These are phyloP conservation scores for Mucor saturninus DNA, from an alignment of 371 early-diverging fungal species.

Conservation along the genomic window DNA sequence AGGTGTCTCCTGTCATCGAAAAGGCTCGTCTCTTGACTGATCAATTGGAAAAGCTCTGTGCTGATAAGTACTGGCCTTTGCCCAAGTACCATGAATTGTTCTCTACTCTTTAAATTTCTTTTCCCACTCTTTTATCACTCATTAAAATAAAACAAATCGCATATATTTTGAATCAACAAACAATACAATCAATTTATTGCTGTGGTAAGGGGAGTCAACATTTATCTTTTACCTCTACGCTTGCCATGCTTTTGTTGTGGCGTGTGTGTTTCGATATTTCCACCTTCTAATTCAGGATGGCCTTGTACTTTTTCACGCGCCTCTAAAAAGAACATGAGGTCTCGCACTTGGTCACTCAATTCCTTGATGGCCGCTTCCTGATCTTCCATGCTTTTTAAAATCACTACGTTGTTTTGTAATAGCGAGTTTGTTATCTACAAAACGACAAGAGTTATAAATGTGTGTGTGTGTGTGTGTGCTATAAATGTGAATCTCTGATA, in stretches of 20 bases:
- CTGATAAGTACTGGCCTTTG: constrained; percentile 93
- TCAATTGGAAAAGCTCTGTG: constrained; percentile 76
- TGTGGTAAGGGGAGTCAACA: background rate
- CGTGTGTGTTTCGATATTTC: constrained; percentile 29
- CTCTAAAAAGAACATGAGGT: constrained; percentile 46
- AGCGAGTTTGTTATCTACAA: constrained; percentile 28
- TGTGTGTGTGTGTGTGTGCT: background rate
- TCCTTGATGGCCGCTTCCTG: constrained; percentile 33
- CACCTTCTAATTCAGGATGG: constrained; percentile 36
- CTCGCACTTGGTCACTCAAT: constrained; percentile 41
- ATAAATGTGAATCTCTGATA: background rate
- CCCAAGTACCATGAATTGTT: constrained; percentile 96
- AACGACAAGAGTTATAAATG: background rate
- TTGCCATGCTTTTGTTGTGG: constrained; percentile 2
- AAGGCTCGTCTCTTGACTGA: constrained; percentile 76
- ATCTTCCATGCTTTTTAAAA: constrained; percentile 23
- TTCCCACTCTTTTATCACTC: background rate
- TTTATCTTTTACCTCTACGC: constrained; percentile 16
- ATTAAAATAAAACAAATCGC: background rate
- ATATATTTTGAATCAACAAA: no score
- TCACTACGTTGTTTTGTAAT: constrained; percentile 21
- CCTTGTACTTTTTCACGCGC: constrained; percentile 33
- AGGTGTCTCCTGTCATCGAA: constrained; percentile 75
- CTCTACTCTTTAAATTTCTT: constrained; percentile 62
- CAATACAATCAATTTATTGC: no score